Conservation (phyloP, 306 rosid species). For the Citrullus amarus region DNA sequence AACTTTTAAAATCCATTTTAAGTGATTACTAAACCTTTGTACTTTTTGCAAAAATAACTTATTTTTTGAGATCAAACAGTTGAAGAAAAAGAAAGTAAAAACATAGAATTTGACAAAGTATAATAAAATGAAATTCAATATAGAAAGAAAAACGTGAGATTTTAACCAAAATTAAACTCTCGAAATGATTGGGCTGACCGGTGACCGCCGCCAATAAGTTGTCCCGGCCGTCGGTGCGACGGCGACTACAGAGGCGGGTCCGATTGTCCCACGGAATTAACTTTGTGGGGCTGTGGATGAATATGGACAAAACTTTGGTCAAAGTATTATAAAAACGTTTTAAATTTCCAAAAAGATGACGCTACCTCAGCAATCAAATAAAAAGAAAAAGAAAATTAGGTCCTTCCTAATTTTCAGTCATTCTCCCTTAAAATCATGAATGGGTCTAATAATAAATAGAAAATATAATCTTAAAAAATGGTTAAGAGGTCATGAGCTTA, state of each 20-base stretch:
- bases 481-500: no score
- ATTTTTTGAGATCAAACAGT: no score
- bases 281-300: neutral
- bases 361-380: neutral
- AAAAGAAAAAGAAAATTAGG: neutral
- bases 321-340: neutral
- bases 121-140: no score
- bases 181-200: constrained; percentile 12
- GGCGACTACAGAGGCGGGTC: neutral
- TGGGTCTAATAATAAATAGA: no score
- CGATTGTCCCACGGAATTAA: neutral
- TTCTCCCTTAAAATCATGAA: no score
- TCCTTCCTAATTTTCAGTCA: neutral
- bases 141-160: neutral
- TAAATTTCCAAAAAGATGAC: neutral
- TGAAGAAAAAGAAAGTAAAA: no score
- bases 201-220: constrained; percentile 18
- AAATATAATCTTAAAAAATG: no score
- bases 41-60: no score
- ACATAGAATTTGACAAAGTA: no score
- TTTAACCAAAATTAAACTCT: neutral
- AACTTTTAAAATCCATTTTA: no score
- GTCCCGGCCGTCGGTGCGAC: neutral
- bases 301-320: neutral
- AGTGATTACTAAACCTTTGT: no score